Evolutionary conservation across 2,329 filamentous ascomycete genomes (phyloP).

Genomic region (Hortaea werneckii): DNA sequence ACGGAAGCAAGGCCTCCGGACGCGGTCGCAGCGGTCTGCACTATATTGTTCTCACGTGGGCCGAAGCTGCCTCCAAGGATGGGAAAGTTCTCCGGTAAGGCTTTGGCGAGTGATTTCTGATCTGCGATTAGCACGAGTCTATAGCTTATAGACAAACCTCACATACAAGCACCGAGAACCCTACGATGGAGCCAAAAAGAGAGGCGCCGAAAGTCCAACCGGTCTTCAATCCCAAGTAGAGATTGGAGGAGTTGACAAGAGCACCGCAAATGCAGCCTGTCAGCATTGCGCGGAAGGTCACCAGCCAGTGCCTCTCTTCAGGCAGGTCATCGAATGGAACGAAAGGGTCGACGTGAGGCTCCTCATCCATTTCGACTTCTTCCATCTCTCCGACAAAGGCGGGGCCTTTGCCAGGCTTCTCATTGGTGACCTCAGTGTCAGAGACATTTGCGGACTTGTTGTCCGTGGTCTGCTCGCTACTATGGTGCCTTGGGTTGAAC

Average conservation of each 20-base stretch:
- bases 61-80: slow-evolving; percentile 47
- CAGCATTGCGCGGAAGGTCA: slow-evolving; percentile 47
- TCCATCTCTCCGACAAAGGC: slow-evolving; percentile 19
- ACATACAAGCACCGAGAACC: slow-evolving; percentile 44
- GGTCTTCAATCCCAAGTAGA: slow-evolving; percentile 47
- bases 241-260: slow-evolving; percentile 52
- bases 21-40: slow-evolving; percentile 50
- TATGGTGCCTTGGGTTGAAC: slow-evolving; percentile 17
- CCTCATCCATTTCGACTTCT: slow-evolving; percentile 18
- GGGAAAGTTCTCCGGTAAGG: slow-evolving; percentile 39
- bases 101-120: slow-evolving; percentile 40
- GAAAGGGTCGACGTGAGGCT: slow-evolving; percentile 29
- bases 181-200: slow-evolving; percentile 42
- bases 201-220: slow-evolving; percentile 35
- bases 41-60: slow-evolving; percentile 53
- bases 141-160: not conserved
- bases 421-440: slow-evolving; percentile 17
- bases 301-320: slow-evolving; percentile 37
- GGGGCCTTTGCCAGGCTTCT: slow-evolving; percentile 13
- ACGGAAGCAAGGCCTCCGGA: slow-evolving; percentile 48
- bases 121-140: not conserved
- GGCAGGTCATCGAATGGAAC: slow-evolving; percentile 34
- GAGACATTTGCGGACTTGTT: slow-evolving; percentile 2
- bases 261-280: slow-evolving; percentile 48
- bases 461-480: slow-evolving; percentile 3